Evolutionary conservation across 805 yeast genomes (phyloP).

Genomic region (Pichia pseudocactophila): DNA sequence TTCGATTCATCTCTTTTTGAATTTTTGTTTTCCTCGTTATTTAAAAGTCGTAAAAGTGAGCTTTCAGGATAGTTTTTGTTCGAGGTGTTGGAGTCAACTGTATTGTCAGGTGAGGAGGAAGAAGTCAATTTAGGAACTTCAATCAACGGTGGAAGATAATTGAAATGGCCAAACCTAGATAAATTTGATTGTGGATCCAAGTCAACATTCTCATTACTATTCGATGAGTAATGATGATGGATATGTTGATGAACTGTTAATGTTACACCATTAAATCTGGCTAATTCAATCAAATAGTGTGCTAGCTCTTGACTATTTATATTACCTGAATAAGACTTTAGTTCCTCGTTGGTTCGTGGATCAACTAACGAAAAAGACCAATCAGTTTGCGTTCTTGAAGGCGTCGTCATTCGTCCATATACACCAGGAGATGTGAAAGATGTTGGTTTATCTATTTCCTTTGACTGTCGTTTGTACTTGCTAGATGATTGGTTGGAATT

Average conservation of each 20-base stretch:
- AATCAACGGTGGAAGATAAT: conserved; percentile 60
- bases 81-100: conserved; percentile 19
- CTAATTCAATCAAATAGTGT: conserved; percentile 49
- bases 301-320: conserved; percentile 48
- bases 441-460: not conserved
- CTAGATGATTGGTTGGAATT: not conserved
- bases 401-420: conserved; percentile 14
- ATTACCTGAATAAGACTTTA: conserved; percentile 37
- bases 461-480: not conserved
- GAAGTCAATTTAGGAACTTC: conserved; percentile 64
- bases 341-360: conserved; percentile 34
- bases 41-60: conserved; percentile 38
- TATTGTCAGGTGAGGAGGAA: conserved; percentile 37
- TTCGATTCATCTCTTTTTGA: not conserved
- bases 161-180: conserved; percentile 60
- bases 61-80: conserved; percentile 25
- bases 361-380: conserved; percentile 54
- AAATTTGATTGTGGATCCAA: conserved; percentile 46
- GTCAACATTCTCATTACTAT: conserved; percentile 18
- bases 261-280: conserved; percentile 45
- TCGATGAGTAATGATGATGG: conserved; percentile 64
- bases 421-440: not conserved
- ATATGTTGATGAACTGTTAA: conserved; percentile 80
- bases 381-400: conserved; percentile 33
- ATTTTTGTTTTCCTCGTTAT: conserved; percentile 20